A percentile compares a stretch with the other conserved stretches of the same genome.
Conservation (phyloP, 192 early-diverging fungal genomes). For the Chytriomyces sp. region DNA sequence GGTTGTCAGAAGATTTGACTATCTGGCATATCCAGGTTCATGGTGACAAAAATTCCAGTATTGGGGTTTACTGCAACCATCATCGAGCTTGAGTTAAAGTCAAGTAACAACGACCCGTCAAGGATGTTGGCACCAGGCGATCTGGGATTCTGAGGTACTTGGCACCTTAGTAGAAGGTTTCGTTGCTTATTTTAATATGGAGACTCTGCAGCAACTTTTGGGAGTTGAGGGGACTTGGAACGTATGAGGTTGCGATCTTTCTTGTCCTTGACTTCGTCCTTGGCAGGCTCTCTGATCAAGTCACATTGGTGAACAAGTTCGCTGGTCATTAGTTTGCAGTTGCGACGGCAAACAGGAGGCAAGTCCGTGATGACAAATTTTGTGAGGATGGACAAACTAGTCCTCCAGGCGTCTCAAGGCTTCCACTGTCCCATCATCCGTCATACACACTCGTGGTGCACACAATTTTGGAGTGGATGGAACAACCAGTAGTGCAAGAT, state of each 20-base stretch:
- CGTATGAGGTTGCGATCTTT: conserved; percentile 92
- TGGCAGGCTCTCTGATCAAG: conserved; percentile 72
- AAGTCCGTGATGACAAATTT: conserved; percentile 91
- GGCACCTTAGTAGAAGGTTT: conserved; percentile 91
- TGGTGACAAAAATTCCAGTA: conserved; percentile 78
- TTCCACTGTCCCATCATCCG: conserved; percentile 53
- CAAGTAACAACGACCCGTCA: conserved; percentile 98
- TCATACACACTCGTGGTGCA: conserved; percentile 91
- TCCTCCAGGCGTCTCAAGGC: conserved; percentile 57
- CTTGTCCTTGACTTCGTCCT: conserved; percentile 21
- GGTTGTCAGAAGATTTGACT: conserved; percentile 96
- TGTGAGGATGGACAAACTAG: conserved; percentile 83
- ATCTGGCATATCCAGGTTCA: conserved; percentile 99
- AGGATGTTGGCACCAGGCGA: conserved; percentile 96
- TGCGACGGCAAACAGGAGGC: conserved; percentile 77
- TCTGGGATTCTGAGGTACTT: conserved; percentile 98
- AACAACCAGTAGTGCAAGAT: conserved; percentile 92
- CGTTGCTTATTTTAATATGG: conserved; percentile 88
- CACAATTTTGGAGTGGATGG: conserved; percentile 81
- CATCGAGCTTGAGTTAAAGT: conserved; percentile 97
- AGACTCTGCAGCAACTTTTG: conserved; percentile 75
- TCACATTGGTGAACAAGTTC: conserved; percentile 99
- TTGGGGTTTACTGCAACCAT: conserved; percentile 79
- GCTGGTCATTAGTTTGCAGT: conserved; percentile 97
- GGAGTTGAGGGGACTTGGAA: conserved; percentile 77